These are phyloP conservation scores for Colletotrichum karsti DNA, from an alignment of 2,329 filamentous ascomycete genomes.

Conservation along the genomic window DNA sequence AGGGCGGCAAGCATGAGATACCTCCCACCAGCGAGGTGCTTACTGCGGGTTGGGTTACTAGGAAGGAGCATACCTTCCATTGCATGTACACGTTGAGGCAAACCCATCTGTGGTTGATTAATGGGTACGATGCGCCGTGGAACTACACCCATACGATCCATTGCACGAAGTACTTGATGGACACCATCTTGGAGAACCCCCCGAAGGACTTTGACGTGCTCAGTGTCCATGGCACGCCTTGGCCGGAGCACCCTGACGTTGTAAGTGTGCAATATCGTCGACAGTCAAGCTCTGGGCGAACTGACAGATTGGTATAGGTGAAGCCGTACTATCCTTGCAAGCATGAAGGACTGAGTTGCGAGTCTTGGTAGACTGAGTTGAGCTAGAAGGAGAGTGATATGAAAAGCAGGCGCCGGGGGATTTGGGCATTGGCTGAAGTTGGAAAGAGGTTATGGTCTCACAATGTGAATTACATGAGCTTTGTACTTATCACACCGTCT, in stretches of 20 bases:
- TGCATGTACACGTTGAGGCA: constrained; percentile 17
- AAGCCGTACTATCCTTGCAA: constrained; percentile 23
- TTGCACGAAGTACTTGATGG: constrained; percentile 13
- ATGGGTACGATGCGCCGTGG: constrained; percentile 15
- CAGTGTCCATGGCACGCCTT: constrained; percentile 8
- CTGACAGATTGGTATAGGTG: not conserved
- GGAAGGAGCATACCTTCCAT: constrained; percentile 17
- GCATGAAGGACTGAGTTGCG: constrained; percentile 15
- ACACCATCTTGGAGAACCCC: constrained; percentile 16
- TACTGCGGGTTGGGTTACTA: not conserved
- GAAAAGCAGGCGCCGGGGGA: too few species aligned
- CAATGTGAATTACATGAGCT: too few species aligned
- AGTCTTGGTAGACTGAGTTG: constrained; percentile 4
- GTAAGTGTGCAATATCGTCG: not conserved
- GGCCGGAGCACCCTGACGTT: constrained; percentile 19
- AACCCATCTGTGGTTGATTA: constrained; percentile 3
- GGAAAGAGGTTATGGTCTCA: too few species aligned
- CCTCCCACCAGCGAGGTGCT: constrained; percentile 12
- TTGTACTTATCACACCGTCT: too few species aligned
- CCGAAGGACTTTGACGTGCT: constrained; percentile 11
- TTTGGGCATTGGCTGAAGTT: too few species aligned
- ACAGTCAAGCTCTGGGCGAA: not conserved
- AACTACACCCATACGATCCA: constrained; percentile 14
- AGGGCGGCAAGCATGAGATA: constrained; percentile 16
- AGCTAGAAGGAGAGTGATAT: not conserved